A percentile compares a stretch with the other conserved stretches of the same genome.
Evolutionary conservation across 148 eudicot genomes (phyloP).

Genomic region (Polygonum aviculare): DNA sequence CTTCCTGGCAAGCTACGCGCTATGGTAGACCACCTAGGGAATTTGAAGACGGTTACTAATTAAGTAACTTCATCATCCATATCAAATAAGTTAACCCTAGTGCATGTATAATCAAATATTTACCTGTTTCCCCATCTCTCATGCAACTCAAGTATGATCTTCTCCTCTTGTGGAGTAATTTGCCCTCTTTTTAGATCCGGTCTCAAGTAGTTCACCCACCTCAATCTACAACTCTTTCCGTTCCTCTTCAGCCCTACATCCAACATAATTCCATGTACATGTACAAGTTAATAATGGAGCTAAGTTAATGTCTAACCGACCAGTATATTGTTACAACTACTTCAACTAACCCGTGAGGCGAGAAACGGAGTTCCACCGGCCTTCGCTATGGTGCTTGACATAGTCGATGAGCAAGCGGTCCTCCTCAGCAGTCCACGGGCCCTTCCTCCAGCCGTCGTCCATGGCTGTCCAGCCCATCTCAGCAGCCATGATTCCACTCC

Average conservation of each 20-base stretch:
- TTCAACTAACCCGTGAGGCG: slow-evolving; percentile 41
- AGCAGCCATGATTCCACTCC: slow-evolving; percentile 29
- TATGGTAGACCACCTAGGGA: slow-evolving; percentile 67
- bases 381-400: slow-evolving; percentile 81
- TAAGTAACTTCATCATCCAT: not conserved
- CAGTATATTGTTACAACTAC: not conserved
- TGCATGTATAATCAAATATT: not conserved
- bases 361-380: slow-evolving; percentile 85
- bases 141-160: slow-evolving; percentile 54
- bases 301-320: slow-evolving; percentile 24
- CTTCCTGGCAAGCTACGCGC: slow-evolving; percentile 74
- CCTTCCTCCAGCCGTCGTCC: slow-evolving; percentile 74
- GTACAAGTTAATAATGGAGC: not conserved
- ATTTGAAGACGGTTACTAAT: not conserved
- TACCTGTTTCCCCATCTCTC: slow-evolving; percentile 83
- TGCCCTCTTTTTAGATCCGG: slow-evolving; percentile 72
- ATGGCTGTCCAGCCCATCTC: slow-evolving; percentile 47
- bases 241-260: slow-evolving; percentile 50
- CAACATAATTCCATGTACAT: not conserved
- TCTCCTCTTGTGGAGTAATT: slow-evolving; percentile 65
- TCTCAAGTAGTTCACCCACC: slow-evolving; percentile 76
- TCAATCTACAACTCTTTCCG: slow-evolving; percentile 62
- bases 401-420: slow-evolving; percentile 59
- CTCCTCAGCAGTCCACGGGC: slow-evolving; percentile 92
- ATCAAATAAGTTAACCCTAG: not conserved